Base-by-base conservation (phyloP, 176 grass and related monocot species). In the Cenchrus americanus region DNA sequence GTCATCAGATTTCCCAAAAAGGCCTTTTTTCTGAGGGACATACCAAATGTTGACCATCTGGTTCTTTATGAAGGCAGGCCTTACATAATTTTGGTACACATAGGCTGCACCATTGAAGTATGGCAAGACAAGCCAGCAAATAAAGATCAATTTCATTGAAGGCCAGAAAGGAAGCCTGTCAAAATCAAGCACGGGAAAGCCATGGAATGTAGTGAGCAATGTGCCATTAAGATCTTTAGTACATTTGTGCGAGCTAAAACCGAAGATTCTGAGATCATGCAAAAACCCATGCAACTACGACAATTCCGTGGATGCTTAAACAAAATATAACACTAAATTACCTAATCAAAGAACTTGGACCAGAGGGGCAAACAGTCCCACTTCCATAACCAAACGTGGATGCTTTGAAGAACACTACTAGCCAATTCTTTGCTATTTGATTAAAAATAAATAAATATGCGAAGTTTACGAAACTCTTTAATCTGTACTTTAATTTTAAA, bases 81-180 rank as follows among this genome's bases (percentile, higher is more conserved):
- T 89, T 53, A 92, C 87, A 76, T 85, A 92, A 62, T 87, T 84
- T 57, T 92, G 87, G 86, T 94, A 94, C 61, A 94, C 77, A 87
- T 85, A 94, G 43, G 89, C 81, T 75, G 92, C 89, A 42, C 92
- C 89, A 85, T 82, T 94, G 84, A 94, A 94, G 85, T 87, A 89
- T 41, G 92, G 92, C 83, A 94, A 85, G 73, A 94, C 92, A 55
- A 94, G 87, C 92, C 92, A 94, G 63, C 84, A 91, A 84, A 89
- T 94, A 60, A 94, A 83, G 68, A 87, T 85, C 78, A 94, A 62
- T 65, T 92, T 94, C 49, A 88, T 78, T 32, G 66, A 91, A 43
- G 92, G 41, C 92, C 92, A 94, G 69, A 94, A 91, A 14, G 92
- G 89, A 76, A 94, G 77, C 89, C 92, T 92, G 82, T 27, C 74